A percentile compares a stretch with the other conserved stretches of the same genome.
phyloP scores from a whole-genome alignment of 805 yeast species.

The Starmera pachycereana region DNA sequence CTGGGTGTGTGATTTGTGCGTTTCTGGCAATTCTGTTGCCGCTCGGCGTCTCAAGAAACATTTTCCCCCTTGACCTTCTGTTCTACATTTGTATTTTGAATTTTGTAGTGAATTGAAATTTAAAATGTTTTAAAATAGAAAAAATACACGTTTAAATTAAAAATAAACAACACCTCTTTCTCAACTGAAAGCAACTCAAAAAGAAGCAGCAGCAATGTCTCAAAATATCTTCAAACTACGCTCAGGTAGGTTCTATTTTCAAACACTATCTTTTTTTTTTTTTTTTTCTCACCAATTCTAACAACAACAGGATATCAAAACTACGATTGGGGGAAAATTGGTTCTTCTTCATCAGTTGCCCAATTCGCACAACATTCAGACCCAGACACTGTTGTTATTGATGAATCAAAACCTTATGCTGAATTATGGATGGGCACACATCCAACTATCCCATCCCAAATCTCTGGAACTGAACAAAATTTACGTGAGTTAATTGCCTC shows the following conservation, averaged over 20 bases:
- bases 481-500: conserved; percentile 58
- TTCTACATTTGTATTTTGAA: too few relatives aligned
- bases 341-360: conserved; percentile 81
- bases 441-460: conserved; percentile 75
- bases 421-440: conserved; percentile 99
- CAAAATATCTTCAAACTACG: conserved; percentile 28
- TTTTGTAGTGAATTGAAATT: too few relatives aligned
- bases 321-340: conserved; percentile 85
- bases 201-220: conserved; percentile 15
- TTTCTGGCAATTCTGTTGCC: conserved; percentile 39
- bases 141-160: background rate
- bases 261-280: background rate
- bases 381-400: conserved; percentile 42
- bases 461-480: conserved; percentile 39
- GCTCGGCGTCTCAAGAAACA: conserved; percentile 32
- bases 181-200: background rate
- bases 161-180: background rate
- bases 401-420: conserved; percentile 81
- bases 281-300: background rate
- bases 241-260: conserved; percentile 22
- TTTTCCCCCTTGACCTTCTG: too few relatives aligned
- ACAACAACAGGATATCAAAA: conserved; percentile 49
- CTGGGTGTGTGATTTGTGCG: conserved; percentile 33
- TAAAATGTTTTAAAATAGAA: background rate
- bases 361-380: conserved; percentile 68